Conservation (phyloP, 805 yeast genomes). For the Lipomyces yamadae region DNA sequence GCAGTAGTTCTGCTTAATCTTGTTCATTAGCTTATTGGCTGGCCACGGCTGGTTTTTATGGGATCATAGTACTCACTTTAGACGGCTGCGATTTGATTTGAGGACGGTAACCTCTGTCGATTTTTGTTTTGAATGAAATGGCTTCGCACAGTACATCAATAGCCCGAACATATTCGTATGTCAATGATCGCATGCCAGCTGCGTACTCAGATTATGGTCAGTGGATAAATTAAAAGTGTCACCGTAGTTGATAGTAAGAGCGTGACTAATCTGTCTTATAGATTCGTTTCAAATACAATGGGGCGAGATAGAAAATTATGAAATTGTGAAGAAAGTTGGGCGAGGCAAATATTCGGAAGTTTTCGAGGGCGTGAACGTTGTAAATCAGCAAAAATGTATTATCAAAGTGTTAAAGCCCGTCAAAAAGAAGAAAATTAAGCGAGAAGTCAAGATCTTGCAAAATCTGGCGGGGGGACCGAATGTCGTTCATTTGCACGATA, state of each 20-base stretch:
- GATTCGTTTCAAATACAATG: slow-evolving; percentile 63
- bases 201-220: slow-evolving; percentile 82
- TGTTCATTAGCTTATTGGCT: neutral
- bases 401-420: slow-evolving; percentile 92
- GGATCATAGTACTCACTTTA: neutral
- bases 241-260: neutral
- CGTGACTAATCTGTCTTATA: slow-evolving; percentile 15
- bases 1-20: neutral
- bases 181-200: slow-evolving; percentile 66
- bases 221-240: slow-evolving; percentile 16
- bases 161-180: slow-evolving; percentile 75
- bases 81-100: neutral
- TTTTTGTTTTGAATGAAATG: neutral
- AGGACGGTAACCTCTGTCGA: neutral
- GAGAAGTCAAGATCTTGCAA: slow-evolving; percentile 86
- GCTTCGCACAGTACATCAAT: slow-evolving; percentile 45
- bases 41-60: neutral
- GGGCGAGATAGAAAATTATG: slow-evolving; percentile 67
- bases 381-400: slow-evolving; percentile 68
- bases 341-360: slow-evolving; percentile 97
- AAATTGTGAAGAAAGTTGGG: slow-evolving; percentile 82
- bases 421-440: slow-evolving; percentile 84
- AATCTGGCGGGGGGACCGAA: slow-evolving; percentile 86
- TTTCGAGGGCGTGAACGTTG: slow-evolving; percentile 77
- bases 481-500: slow-evolving; percentile 74